Percentiles rank a stretch among this genome's conserved stretches.
These are phyloP conservation scores for Phytopythium cucurbitacearum DNA, from an alignment of 352 stramenopile species.

Conservation along the genomic window DNA sequence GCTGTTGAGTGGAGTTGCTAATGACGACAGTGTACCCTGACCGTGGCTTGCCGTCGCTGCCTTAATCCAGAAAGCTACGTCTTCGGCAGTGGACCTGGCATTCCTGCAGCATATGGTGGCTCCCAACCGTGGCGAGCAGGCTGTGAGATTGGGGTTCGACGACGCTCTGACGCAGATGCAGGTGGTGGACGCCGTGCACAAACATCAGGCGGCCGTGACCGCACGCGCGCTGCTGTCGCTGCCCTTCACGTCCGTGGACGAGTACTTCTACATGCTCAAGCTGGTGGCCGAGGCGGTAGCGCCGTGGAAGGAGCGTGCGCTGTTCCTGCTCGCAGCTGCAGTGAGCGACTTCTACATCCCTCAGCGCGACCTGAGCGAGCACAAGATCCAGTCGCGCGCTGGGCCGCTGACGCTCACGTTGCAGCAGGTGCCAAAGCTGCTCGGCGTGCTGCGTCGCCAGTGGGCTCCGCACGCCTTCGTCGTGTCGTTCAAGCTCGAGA, in stretches of 20 bases:
- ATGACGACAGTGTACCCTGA: background rate
- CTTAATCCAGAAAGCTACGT: constrained; percentile 29
- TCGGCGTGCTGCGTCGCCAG: constrained; percentile 84
- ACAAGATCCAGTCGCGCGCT: constrained; percentile 97
- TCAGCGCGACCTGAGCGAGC: constrained; percentile 74
- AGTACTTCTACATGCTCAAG: constrained; percentile 94
- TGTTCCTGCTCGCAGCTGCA: constrained; percentile 96
- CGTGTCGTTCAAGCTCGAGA: constrained; percentile 99
- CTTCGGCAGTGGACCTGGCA: constrained; percentile 52
- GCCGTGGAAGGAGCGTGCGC: constrained; percentile 54
- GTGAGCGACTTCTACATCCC: constrained; percentile 99
- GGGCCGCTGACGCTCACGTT: constrained; percentile 83
- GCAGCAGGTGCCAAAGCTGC: constrained; percentile 94
- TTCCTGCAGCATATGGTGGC: constrained; percentile 59
- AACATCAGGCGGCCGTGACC: constrained; percentile 29
- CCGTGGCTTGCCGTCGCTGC: background rate
- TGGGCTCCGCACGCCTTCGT: constrained; percentile 96
- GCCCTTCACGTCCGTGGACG: constrained; percentile 93
- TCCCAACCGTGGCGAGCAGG: constrained; percentile 18
- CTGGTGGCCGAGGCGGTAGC: constrained; percentile 64
- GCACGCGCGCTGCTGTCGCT: constrained; percentile 78
- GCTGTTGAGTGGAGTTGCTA: background rate
- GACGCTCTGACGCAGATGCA: constrained; percentile 34
- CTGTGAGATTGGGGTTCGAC: constrained; percentile 31
- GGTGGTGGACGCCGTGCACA: constrained; percentile 47